Evolutionary conservation across 2,329 filamentous ascomycete genomes (phyloP), one percentile per base, ranked within the genome.

Genomic region (Paecilomyces niveus): DNA sequence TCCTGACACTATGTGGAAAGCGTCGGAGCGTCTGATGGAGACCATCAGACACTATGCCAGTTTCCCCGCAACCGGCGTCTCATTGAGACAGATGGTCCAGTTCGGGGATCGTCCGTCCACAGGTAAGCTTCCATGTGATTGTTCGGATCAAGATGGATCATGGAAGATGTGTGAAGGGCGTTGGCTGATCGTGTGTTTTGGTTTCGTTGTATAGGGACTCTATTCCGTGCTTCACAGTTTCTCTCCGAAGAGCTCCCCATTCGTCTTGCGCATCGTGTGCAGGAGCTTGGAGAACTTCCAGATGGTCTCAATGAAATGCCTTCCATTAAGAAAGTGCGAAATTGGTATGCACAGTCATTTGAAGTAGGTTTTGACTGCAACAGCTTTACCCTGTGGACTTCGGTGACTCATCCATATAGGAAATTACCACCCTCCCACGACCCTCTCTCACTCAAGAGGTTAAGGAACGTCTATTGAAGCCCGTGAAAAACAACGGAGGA

Each of bases 271-370:
- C 94, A 99, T 78, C 89, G 94, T 63, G 94, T 99, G 60, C 90
- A 96, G 76, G 94, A 99, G 79, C 85, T 99, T 59, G 87, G 89
- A 62, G 89, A 91, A 70, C 81, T 99, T 2, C 94, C 94, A 35
- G 94, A 99, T 83, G 94, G 94, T 58, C 84, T 99, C 62, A 96
- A 91, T 73, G 92, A 97, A 66, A 97, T 99, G 94, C 90, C 92
- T 45, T 97, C 94, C 10, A 96, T 99, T 65, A 87, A 88, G 74
- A 91, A 88, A 70, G 94, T 99, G 65, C 89, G 92, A 74, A 92
- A 97, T 71, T 99, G 94, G 94, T 99, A 99, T 75, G 94, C 93
- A 63, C 94, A 99, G 79, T 99, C 94, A 55, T 99, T 99, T 71
- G 94, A 99, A 86, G 92, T 96, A 84, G 67, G 83, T 72, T 57